A percentile compares a stretch with the other conserved stretches of the same genome.
Conservation (phyloP, 257 asterid genomes). For the Cruciata laevipes region DNA sequence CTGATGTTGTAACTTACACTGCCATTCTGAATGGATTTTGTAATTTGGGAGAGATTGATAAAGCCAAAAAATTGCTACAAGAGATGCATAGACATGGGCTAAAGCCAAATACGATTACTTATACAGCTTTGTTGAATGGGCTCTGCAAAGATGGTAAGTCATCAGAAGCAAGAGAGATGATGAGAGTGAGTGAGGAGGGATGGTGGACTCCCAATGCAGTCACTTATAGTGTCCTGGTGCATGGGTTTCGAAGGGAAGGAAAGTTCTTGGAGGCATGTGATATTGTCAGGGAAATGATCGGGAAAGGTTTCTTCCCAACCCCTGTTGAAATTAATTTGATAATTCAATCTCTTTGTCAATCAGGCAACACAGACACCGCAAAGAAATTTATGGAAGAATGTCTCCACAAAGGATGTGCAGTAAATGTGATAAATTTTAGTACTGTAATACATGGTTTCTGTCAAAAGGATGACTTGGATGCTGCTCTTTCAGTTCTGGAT, state of each 20-base stretch:
- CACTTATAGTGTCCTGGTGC: constrained; percentile 77
- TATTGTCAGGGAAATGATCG: constrained; percentile 61
- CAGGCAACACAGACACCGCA: constrained; percentile 47
- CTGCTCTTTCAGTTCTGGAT: constrained; percentile 86
- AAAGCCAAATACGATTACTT: constrained; percentile 77
- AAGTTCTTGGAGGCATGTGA: constrained; percentile 72
- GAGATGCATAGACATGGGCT: constrained; percentile 83
- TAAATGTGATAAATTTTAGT: constrained; percentile 81
- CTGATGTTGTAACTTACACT: constrained; percentile 96
- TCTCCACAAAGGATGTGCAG: constrained; percentile 68
- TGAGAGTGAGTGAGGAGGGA: constrained; percentile 64
- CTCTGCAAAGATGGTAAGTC: constrained; percentile 70
- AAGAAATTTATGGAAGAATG: constrained; percentile 72
- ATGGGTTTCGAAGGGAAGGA: constrained; percentile 90
- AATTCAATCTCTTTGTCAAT: constrained; percentile 63
- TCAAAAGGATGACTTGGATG: constrained; percentile 55
- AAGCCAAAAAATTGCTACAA: constrained; percentile 65
- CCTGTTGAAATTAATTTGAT: constrained; percentile 81
- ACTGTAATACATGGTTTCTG: constrained; percentile 85
- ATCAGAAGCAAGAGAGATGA: constrained; percentile 73
- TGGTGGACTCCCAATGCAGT: constrained; percentile 89
- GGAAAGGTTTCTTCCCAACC: constrained; percentile 59
- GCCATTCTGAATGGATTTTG: constrained; percentile 74
- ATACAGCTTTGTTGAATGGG: constrained; percentile 71
- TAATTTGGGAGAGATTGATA: constrained; percentile 47